Conservation (phyloP, 106 monocot species). For the Dendrobium nobile region DNA sequence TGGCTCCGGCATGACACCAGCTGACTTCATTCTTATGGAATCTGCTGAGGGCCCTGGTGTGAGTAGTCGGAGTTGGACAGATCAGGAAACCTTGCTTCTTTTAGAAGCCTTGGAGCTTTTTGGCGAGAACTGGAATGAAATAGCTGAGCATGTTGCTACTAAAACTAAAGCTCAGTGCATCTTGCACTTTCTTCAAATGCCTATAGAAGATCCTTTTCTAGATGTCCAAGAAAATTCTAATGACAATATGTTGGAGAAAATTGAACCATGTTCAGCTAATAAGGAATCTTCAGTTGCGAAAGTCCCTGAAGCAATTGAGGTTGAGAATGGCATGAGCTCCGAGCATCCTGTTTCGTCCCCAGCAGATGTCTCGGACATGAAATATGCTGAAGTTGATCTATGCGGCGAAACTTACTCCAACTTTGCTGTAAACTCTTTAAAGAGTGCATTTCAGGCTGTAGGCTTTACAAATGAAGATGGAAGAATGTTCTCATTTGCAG, state of each 20-base stretch:
- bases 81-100: constrained; percentile 93
- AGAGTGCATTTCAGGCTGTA: constrained; percentile 59
- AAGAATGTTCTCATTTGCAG: constrained; percentile 65
- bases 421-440: constrained; percentile 57
- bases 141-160: constrained; percentile 97
- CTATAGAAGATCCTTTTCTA: constrained; percentile 84
- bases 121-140: constrained; percentile 89
- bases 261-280: constrained; percentile 11
- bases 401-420: constrained; percentile 20
- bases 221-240: constrained; percentile 27
- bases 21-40: constrained; percentile 98
- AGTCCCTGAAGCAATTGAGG: constrained; percentile 24
- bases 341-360: constrained; percentile 24
- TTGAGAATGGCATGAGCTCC: constrained; percentile 15
- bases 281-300: constrained; percentile 17
- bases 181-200: constrained; percentile 93
- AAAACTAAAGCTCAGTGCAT: constrained; percentile 96
- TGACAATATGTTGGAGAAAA: constrained; percentile 21
- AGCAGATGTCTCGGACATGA: constrained; percentile 22
- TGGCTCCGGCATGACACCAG: constrained; percentile 68
- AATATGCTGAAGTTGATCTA: constrained; percentile 18
- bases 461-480: constrained; percentile 44
- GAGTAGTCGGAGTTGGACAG: constrained; percentile 86
- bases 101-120: constrained; percentile 91
- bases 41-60: constrained; percentile 73